Conservation (phyloP, 2,329 filamentous ascomycete genomes). For the Calonectria leucothoes region DNA sequence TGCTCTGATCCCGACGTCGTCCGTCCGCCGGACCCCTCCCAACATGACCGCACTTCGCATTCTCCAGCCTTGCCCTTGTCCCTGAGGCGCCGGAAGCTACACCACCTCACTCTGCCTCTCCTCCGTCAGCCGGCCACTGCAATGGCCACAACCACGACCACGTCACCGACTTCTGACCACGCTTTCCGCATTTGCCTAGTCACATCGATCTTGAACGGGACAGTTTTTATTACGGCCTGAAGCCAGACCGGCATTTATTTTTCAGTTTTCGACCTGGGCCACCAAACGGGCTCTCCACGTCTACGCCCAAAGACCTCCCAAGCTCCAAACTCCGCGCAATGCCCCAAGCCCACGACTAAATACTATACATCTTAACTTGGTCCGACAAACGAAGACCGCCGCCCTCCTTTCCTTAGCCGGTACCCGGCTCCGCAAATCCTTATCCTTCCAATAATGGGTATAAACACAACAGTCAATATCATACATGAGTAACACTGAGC, state of each 20-base stretch:
- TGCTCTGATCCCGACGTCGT: not conserved
- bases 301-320: conserved; percentile 39
- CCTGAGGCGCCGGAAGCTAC: conserved; percentile 6
- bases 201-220: conserved; percentile 6
- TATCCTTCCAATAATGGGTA: conserved; percentile 38
- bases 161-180: conserved; percentile 5
- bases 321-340: conserved; percentile 54
- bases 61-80: not conserved
- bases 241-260: conserved; percentile 35
- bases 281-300: conserved; percentile 37
- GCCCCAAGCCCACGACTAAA: conserved; percentile 42
- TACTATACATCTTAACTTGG: conserved; percentile 36
- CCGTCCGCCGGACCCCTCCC: not conserved
- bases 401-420: conserved; percentile 14
- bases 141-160: conserved; percentile 8
- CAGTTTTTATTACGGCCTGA: conserved; percentile 24
- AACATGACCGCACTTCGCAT: not conserved
- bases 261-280: conserved; percentile 40
- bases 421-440: conserved; percentile 7
- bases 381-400: conserved; percentile 24
- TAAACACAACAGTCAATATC: conserved; percentile 42
- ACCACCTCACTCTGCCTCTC: not conserved
- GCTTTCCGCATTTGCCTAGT: not conserved
- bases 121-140: conserved; percentile 6
- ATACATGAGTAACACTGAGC: conserved; percentile 34